Conservation (phyloP, 2,329 filamentous ascomycete genomes). For the Talaromyces albobiverticillius region DNA sequence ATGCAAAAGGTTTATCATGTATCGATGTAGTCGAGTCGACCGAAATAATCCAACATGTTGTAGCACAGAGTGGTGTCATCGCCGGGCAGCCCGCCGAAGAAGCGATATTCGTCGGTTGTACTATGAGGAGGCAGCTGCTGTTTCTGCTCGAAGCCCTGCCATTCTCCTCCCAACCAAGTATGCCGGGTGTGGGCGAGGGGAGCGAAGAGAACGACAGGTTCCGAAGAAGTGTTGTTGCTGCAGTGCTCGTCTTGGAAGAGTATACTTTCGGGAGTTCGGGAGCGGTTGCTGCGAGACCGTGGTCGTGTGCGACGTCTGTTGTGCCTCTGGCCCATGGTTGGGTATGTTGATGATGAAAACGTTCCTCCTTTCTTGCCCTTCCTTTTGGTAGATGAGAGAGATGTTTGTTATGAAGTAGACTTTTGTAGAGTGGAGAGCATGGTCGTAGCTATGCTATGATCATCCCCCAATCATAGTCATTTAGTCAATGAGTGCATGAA, state of each 20-base stretch:
- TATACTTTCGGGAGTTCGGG: slow-evolving; percentile 17
- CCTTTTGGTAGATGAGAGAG: not conserved
- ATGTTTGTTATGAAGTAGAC: not conserved
- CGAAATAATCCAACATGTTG: slow-evolving; percentile 50
- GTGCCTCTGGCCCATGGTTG: slow-evolving; percentile 45
- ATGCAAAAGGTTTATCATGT: slow-evolving; percentile 1
- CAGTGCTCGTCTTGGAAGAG: not conserved
- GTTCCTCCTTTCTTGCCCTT: not conserved
- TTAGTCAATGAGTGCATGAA: not conserved
- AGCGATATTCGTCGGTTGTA: slow-evolving; percentile 1
- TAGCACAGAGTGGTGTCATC: slow-evolving; percentile 45
- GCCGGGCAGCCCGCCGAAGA: slow-evolving; percentile 45
- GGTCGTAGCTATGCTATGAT: not conserved
- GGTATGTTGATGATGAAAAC: not conserved
- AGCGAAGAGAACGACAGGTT: slow-evolving; percentile 16
- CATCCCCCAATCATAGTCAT: not conserved
- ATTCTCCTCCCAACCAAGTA: slow-evolving; percentile 38
- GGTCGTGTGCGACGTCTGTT: slow-evolving; percentile 44
- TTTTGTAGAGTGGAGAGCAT: not conserved
- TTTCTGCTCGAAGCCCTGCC: slow-evolving; percentile 38
- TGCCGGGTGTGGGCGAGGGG: slow-evolving; percentile 41
- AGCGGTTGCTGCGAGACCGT: slow-evolving; percentile 36
- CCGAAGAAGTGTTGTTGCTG: slow-evolving; percentile 20
- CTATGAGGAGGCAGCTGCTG: slow-evolving; percentile 36
- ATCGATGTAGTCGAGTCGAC: slow-evolving; percentile 48